Base-by-base conservation (phyloP, 371 early-diverging fungal species). In the Saksenaea oblongispora region DNA sequence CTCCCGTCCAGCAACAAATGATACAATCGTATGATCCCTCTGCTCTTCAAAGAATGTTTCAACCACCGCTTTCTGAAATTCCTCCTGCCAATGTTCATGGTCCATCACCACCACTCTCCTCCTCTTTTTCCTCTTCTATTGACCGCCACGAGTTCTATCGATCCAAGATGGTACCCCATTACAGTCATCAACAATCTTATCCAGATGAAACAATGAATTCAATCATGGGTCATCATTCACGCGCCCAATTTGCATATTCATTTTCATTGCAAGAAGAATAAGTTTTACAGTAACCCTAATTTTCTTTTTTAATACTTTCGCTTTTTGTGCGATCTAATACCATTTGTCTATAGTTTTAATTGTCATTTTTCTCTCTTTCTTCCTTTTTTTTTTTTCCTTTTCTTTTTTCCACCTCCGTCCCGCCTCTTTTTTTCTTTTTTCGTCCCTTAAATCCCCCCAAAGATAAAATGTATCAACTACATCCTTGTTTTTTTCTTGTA, bases 21-120 rank as follows among this genome's bases (percentile, higher is more conserved):
- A 47, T 47, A 22, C 51, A 47, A 47, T 47, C 51, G 51, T 47
- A 47, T 47, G 51, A 47, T 47, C 51, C 51, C 10, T 47, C 51
- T 47, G 24, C 51, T 5, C 51, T 47, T 47, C 51, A 47, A n/a
- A 17, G 51, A 17, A 47, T 47, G 51, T 47, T 47, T 47, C 51
- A 47, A 22, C 51, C n/a, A 47, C 51, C 51, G 51, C n/a, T 47
- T n/a, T 22, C 51, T 3, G 51, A 47, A 10, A 47, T 22, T 5
- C 24, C 51, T 47, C 51, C 24, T 22, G 9, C 22, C 51, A 18
- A 17, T 22, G 51, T n/a, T 22, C 51, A 31, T 31, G 31, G 31
- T 31, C 31, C 31, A 31, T 31, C 31, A 31, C 31, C 31, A 4
- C 31, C 31, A 31, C 31, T 31, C 7, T 31, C 51, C 22, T 47